Base-by-base conservation (phyloP, 2,329 filamentous ascomycete species). In the Saccharata proteae region DNA sequence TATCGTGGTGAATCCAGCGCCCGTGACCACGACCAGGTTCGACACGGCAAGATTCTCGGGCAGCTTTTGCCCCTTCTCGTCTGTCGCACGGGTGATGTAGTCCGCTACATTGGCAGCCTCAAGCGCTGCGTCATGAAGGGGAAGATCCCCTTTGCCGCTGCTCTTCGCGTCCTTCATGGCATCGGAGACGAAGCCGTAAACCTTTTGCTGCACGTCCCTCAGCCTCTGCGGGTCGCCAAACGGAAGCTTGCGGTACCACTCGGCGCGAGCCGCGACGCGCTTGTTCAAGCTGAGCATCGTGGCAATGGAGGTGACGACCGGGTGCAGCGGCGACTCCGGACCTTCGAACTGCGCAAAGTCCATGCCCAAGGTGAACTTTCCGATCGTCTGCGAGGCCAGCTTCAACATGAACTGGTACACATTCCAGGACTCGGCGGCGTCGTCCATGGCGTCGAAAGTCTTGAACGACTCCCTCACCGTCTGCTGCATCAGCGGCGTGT, bases 1-100 rank as follows among this genome's bases (percentile, higher is more conserved):
- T 1, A 67, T 76, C 0, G 71, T 76, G 2, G 67, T 72, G 52
- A 76, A 76, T 13, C 72, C 72, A 2, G 71, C 71, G 4, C 58
- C 71, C 0, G 63, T 68, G 5, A 62, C 61, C 3, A 74, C 67
- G 2, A 72, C 52, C 0, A 73, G 51, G 1, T 52, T 49, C 18
- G 52, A 38, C 17, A 65, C 47, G n/a, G 61, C 41, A 31, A 48
- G 52, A 3, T 57, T 48, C 20, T 55, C 48, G 0, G 70, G 66
- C 1, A 75, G 49, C 37, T 69, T 67, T 31, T 70, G 58, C 20
- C 71, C 71, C 26, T 68, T 64, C 40, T 47, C 60, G 37, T 74
- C 70, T 5, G 55, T 61, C 2, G 69, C 70, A 9, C 69, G 65
- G 3, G 64, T 47, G 5, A 63, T 52, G 34, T 72, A 75, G 41